A percentile compares a stretch with the other conserved stretches of the same genome.
Evolutionary conservation across 192 early-diverging fungal species (phyloP).

Genomic region (Coemansia sp.): DNA sequence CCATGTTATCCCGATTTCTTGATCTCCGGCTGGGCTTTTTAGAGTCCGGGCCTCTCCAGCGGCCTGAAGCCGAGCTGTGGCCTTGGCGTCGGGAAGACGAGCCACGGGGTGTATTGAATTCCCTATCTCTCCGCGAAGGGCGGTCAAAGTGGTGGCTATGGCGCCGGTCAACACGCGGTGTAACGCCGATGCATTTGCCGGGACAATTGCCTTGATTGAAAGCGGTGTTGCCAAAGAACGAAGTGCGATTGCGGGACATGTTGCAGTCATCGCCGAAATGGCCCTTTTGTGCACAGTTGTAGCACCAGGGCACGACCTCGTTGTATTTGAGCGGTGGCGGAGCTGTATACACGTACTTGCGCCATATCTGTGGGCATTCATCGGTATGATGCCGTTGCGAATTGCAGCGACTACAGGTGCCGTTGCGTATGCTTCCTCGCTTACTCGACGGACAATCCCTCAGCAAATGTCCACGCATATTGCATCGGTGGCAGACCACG

Average conservation of each 20-base stretch:
- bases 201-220: constrained; percentile 33
- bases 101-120: too few relatives aligned
- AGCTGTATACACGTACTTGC: constrained; percentile 33
- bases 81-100: too few relatives aligned
- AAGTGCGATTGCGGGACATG: constrained; percentile 8
- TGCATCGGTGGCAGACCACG: constrained; percentile 46
- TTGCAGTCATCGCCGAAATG: constrained; percentile 49
- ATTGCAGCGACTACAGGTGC: constrained; percentile 25
- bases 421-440: background rate
- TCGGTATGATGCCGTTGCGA: constrained; percentile 36
- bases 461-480: constrained; percentile 45
- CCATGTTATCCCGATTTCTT: too few relatives aligned
- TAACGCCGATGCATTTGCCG: constrained; percentile 7
- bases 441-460: constrained; percentile 33
- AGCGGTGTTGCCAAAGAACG: constrained; percentile 28
- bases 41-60: background rate
- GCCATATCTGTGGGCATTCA: constrained; percentile 48
- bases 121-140: too few relatives aligned
- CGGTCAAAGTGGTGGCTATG: too few relatives aligned
- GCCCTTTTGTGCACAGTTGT: constrained; percentile 39
- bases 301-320: constrained; percentile 40
- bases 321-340: constrained; percentile 16
- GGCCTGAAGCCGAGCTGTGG: background rate
- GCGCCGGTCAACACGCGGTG: too few relatives aligned
- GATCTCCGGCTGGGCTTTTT: background rate